A percentile compares a stretch with the other conserved stretches of the same genome.
These are phyloP conservation scores for Spencermartinsiella europaea DNA, from an alignment of 805 yeast genomes.

Conservation along the genomic window DNA sequence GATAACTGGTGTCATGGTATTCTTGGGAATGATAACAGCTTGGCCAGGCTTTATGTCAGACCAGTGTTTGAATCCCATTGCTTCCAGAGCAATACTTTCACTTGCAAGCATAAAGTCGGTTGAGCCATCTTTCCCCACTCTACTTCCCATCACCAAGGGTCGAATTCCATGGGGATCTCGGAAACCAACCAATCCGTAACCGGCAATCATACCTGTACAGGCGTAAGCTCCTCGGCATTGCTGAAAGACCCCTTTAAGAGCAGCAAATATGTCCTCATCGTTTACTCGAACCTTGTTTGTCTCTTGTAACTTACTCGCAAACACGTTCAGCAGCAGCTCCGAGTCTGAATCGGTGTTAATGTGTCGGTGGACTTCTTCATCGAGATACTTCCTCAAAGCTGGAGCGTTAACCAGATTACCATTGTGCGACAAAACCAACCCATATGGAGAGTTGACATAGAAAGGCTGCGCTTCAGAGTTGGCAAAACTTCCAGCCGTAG, in stretches of 20 bases:
- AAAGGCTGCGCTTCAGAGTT: conserved; percentile 98
- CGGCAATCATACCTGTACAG: conserved; percentile 91
- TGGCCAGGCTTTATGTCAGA: conserved; percentile 91
- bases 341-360: conserved; percentile 96
- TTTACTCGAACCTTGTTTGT: conserved; percentile 91
- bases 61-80: conserved; percentile 76
- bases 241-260: conserved; percentile 75
- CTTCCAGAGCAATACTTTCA: conserved; percentile 90
- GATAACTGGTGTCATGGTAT: conserved; percentile 66
- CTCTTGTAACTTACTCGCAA: conserved; percentile 87
- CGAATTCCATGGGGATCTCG: conserved; percentile 97
- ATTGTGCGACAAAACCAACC: conserved; percentile 84
- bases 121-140: conserved; percentile 61
- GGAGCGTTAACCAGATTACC: conserved; percentile 90
- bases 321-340: conserved; percentile 80
- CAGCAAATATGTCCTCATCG: conserved; percentile 81
- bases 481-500: conserved; percentile 95
- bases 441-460: conserved; percentile 95
- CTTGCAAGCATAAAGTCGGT: conserved; percentile 92
- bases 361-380: conserved; percentile 92
- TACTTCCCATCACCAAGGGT: conserved; percentile 83
- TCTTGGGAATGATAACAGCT: conserved; percentile 88
- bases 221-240: conserved; percentile 96
- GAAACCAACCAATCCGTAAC: conserved; percentile 91
- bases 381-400: conserved; percentile 72